A percentile compares a stretch with the other conserved stretches of the same genome.
phyloP scores from a whole-genome alignment of 2,329 filamentous ascomycete species.

The Capronia epimyces region DNA sequence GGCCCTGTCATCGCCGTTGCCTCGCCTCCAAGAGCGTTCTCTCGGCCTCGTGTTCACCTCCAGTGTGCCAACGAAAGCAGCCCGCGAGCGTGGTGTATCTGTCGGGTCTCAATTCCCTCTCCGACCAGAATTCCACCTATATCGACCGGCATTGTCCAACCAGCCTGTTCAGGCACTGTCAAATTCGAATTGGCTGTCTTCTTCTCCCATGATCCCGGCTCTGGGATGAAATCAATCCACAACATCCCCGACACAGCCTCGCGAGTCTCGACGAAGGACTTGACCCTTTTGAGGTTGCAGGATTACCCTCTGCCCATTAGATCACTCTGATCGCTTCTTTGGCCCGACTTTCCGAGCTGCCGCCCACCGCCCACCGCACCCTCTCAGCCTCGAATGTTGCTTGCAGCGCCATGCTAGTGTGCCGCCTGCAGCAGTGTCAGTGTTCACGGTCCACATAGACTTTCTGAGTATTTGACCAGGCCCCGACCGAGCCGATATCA shows the following conservation, averaged over 20 bases:
- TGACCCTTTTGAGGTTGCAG: no score
- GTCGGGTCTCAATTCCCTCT: not conserved
- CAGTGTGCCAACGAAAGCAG: no score
- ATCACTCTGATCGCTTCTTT: not conserved
- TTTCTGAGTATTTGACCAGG: not conserved
- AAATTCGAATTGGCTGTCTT: no score
- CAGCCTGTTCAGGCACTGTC: no score
- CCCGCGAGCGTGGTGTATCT: not conserved
- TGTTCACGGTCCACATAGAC: not conserved
- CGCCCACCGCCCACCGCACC: not conserved
- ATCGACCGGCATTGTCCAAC: no score
- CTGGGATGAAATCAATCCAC: no score
- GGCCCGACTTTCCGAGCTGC: no score
- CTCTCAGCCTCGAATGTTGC: not conserved
- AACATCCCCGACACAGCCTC: no score
- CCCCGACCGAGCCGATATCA: not conserved
- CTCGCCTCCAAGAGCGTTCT: not conserved
- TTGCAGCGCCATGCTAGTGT: not conserved
- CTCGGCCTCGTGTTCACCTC: no score
- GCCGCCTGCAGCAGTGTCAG: not conserved
- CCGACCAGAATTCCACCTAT: not conserved
- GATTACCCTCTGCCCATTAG: no score
- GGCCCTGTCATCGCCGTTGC: not conserved
- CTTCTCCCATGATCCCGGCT: no score
- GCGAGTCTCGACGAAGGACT: not conserved